phyloP scores from a whole-genome alignment of 2,329 filamentous ascomycete genomes.

The Cadophora sp. region DNA sequence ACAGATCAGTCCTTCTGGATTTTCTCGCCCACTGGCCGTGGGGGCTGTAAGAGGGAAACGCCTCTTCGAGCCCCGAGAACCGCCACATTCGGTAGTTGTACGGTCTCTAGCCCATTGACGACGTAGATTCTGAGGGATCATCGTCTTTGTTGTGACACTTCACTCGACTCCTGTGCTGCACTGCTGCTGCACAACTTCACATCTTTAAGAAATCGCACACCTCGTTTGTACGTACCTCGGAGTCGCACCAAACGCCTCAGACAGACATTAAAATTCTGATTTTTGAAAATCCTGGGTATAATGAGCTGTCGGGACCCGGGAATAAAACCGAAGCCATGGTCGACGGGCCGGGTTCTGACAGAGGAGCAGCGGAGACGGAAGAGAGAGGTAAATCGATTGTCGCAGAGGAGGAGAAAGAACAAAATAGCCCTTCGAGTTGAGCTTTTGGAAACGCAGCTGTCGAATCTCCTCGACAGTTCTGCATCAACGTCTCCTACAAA shows the following conservation, averaged over 20 bases:
- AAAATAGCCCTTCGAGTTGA: slow-evolving; percentile 6
- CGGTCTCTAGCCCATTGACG: not conserved
- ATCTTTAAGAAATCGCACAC: not conserved
- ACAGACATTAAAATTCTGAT: not conserved
- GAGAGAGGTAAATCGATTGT: slow-evolving; percentile 9
- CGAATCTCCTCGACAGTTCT: slow-evolving; percentile 1
- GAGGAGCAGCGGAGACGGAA: slow-evolving; percentile 10
- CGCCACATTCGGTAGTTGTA: slow-evolving; percentile 3
- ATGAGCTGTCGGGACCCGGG: slow-evolving; percentile 4
- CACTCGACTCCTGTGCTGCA: not conserved
- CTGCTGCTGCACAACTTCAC: not conserved
- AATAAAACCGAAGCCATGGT: slow-evolving; percentile 7
- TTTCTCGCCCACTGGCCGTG: not conserved
- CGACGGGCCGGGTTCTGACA: slow-evolving; percentile 5
- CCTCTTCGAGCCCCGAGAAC: not conserved
- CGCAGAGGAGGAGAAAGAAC: slow-evolving; percentile 7
- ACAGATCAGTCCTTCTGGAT: not conserved
- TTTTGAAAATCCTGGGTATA: not conserved
- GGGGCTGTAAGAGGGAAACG: not conserved
- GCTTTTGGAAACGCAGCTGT: not conserved
- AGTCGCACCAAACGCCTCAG: not conserved
- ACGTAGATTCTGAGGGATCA: not conserved
- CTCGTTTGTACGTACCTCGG: not conserved
- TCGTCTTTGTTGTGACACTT: not conserved
- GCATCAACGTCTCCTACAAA: not conserved